Evolutionary conservation across 2,329 filamentous ascomycete species (phyloP), one percentile per base, ranked within the genome.

Genomic region (Ceratocystis diversiconidia): DNA sequence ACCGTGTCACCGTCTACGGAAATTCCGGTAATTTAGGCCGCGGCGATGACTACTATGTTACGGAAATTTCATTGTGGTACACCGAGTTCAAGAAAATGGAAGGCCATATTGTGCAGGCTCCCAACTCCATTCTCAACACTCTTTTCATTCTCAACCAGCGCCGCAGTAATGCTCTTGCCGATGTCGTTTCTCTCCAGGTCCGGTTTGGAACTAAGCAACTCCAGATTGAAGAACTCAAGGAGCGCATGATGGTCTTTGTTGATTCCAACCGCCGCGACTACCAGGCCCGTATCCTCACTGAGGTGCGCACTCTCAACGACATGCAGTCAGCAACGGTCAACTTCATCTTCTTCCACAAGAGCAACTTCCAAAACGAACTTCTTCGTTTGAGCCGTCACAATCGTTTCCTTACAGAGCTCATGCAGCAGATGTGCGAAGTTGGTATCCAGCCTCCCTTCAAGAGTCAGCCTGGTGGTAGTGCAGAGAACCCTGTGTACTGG

Each of bases 11-110:
- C 0, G 84, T 97, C 22, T 96, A 96, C 72, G 92, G 92, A 64
- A 95, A 91, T 71, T 90, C 90, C 0, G 92, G 92, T 68, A 81
- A 85, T n/a, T 74, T 81, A 17, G 81, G 90, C 72, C 83, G 82
- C 44, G 92, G 92, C 59, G 92, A 96, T 71, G 92, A 96, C 71
- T 97, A 96, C 75, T 96, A 95, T 70, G 92, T 97, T 64, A 95
- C 95, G 65, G 90, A 96, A 72, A 95, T 97, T 65, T 88, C 90
- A 1, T 80, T 97, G 1, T 81, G 96, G 17, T 97, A 94, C 74
- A 97, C 92, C 15, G 92, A 96, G 72, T 96, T 96, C 79, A 96
- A 96, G 80, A 96, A 96, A 79, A 92, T 96, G 89, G 88, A 96
- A 75, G 92, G 92, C 1, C 92, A 96, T 71, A 87, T 96, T 28